phyloP scores from a whole-genome alignment of 495 filamentous ascomycete genomes.

The Podospora pseudopauciseta region DNA sequence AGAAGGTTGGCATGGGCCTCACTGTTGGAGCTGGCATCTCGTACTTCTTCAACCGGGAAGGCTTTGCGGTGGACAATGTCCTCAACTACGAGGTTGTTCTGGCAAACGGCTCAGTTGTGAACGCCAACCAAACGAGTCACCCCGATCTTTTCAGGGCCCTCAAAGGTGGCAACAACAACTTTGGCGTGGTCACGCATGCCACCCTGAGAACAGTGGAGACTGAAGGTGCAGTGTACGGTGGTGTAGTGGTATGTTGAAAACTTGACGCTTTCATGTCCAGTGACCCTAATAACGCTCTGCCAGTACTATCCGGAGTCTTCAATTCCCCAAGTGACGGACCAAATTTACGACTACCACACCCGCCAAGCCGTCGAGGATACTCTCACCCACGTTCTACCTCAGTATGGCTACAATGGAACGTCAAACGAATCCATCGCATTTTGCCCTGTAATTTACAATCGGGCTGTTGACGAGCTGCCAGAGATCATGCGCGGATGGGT shows the following conservation, averaged over 20 bases:
- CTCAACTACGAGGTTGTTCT: conserved; percentile 2
- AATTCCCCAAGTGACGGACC: background rate
- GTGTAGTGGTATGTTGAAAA: background rate
- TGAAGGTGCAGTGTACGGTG: background rate
- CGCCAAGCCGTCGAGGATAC: background rate
- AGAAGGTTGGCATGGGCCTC: background rate
- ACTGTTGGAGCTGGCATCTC: background rate
- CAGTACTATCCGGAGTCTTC: background rate
- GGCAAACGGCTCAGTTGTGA: background rate
- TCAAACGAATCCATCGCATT: background rate
- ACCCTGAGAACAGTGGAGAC: background rate
- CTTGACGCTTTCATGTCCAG: background rate
- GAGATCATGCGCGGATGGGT: background rate
- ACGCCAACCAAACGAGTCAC: background rate
- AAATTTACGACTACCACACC: background rate
- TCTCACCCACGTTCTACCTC: background rate
- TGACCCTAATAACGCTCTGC: background rate
- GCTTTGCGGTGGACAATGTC: background rate
- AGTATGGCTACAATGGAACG: background rate
- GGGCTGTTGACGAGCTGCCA: background rate
- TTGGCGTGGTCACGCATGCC: background rate
- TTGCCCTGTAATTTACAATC: background rate
- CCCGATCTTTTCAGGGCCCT: conserved; percentile 2
- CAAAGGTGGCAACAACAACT: conserved; percentile 1
- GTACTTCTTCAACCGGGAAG: background rate